Base-by-base conservation (phyloP, 2,329 filamentous ascomycete species). In the Phialophora expanda region DNA sequence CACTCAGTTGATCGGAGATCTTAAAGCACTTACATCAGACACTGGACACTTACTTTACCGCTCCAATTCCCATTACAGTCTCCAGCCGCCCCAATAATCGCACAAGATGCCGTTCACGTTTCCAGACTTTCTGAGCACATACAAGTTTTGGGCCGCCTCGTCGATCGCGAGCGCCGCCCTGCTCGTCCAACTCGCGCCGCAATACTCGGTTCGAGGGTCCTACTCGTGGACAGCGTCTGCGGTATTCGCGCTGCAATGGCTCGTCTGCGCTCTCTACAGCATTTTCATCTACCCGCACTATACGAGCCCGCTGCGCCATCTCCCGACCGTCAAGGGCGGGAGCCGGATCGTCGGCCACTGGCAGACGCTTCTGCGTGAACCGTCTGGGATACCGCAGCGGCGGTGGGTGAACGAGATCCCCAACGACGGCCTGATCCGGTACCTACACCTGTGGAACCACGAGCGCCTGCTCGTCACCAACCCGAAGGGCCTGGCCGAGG, bases 381-480 rank as follows among this genome's bases (percentile, higher is more conserved):
- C 79, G 1, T 78, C 79, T 0, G 82, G 80, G 7, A 68, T 72
- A 0, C 75, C 77, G 0, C 74, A 78, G 64, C 70, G 72, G 22
- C 70, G 77, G 62, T 85, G 89, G 90, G 76, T 85, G 24, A 80
- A 85, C 57, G 81, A 80, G 2, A 79, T 91, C 46, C 87, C 87
- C 6, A 87, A 93, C 71, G 79, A 90, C 30, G 90, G 90, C 2
- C 72, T 93, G 20, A 86, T 93, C 62, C 85, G 88, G 11, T 92
- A 90, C 74, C 82, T 86, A 14, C 82, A 84, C 30, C 73, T 87
- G 12, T 82, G 88, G 66, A 90, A 91, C 73, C 74, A 80, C 22
- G 89, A 90, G 74, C 83, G 87, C 38, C 70, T 91, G n/a, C 69
- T 90, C 9, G 74, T 89, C 56, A 86, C 84, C 2, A 86, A 80